Evolutionary conservation across 352 stramenopile species (phyloP).

Genomic region (Thraustotheca clavata): DNA sequence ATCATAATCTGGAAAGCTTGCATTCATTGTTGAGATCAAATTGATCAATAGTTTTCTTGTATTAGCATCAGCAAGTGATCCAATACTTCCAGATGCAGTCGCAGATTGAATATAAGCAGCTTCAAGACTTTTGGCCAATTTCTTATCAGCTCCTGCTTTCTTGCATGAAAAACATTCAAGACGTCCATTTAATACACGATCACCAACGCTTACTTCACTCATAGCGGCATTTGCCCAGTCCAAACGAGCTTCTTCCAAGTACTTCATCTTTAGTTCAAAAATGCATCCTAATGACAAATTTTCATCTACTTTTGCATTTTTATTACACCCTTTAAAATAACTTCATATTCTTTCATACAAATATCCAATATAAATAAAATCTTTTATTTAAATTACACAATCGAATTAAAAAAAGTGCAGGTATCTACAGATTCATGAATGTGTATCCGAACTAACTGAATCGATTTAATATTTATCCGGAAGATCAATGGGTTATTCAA

Average conservation of each 20-base stretch:
- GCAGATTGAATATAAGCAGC: slow-evolving; percentile 79
- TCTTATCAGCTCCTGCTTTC: slow-evolving; percentile 87
- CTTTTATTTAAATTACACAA: no score
- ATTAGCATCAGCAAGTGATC: slow-evolving; percentile 54
- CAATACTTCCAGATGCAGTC: slow-evolving; percentile 50
- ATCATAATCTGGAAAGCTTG: slow-evolving; percentile 90
- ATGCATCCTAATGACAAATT: no score
- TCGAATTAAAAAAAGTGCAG: no score
- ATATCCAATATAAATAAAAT: slow-evolving; percentile 16
- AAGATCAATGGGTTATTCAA: no score
- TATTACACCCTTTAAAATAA: not conserved
- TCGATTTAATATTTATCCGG: no score
- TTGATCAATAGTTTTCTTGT: slow-evolving; percentile 89
- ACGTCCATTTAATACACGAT: slow-evolving; percentile 80
- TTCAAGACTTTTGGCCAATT: slow-evolving; percentile 84
- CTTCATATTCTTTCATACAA: not conserved
- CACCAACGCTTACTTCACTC: slow-evolving; percentile 73
- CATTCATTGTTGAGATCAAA: slow-evolving; percentile 92
- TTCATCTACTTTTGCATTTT: slow-evolving; percentile 13
- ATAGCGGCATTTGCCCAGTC: slow-evolving; percentile 87
- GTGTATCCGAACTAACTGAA: no score
- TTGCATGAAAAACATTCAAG: slow-evolving; percentile 91
- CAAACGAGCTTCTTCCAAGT: slow-evolving; percentile 86
- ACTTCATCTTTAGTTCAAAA: slow-evolving; percentile 87
- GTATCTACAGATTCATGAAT: no score